A percentile compares a stretch with the other conserved stretches of the same genome.
phyloP scores from a whole-genome alignment of 208 protist genomes.

The Zelonia costaricensis region DNA sequence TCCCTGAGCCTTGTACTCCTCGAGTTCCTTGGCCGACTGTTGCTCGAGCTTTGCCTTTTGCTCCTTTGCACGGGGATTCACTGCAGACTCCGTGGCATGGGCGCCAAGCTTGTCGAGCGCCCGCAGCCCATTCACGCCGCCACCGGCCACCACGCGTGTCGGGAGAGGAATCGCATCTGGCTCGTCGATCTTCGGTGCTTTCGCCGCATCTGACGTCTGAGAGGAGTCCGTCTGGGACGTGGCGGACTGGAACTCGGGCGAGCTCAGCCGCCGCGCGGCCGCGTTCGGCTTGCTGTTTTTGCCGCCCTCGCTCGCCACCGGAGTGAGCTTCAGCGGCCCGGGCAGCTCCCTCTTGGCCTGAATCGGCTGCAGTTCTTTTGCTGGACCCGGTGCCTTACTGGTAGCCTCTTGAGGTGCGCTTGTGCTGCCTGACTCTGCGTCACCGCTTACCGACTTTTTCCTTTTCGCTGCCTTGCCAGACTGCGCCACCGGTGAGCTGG shows the following conservation, averaged over 20 bases:
- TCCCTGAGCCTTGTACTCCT: slow-evolving; percentile 27
- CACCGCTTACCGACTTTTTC: slow-evolving; percentile 19
- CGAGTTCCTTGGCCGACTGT: slow-evolving; percentile 19
- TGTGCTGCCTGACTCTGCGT: not conserved
- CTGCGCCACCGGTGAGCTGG: not conserved
- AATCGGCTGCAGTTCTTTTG: slow-evolving; percentile 21
- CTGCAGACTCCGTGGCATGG: slow-evolving; percentile 3
- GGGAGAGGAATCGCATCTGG: slow-evolving; percentile 18
- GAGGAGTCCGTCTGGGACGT: slow-evolving; percentile 23
- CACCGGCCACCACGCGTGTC: slow-evolving; percentile 28
- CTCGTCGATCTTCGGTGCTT: slow-evolving; percentile 15
- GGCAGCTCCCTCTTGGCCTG: slow-evolving; percentile 31
- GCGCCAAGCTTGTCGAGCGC: slow-evolving; percentile 32
- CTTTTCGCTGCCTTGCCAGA: slow-evolving; percentile 21
- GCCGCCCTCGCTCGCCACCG: not conserved
- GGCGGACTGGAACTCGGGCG: slow-evolving; percentile 20
- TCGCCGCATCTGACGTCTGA: slow-evolving; percentile 9
- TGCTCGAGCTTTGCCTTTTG: slow-evolving; percentile 23
- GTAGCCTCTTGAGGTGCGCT: slow-evolving; percentile 6
- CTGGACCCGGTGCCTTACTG: not conserved
- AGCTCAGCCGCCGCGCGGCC: slow-evolving; percentile 6
- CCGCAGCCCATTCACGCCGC: slow-evolving; percentile 34
- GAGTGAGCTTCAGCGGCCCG: slow-evolving; percentile 15
- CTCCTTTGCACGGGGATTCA: slow-evolving; percentile 11
- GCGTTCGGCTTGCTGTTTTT: slow-evolving; percentile 13